phyloP scores from a whole-genome alignment of 352 stramenopile species.

The Phytopythium aichiense region DNA sequence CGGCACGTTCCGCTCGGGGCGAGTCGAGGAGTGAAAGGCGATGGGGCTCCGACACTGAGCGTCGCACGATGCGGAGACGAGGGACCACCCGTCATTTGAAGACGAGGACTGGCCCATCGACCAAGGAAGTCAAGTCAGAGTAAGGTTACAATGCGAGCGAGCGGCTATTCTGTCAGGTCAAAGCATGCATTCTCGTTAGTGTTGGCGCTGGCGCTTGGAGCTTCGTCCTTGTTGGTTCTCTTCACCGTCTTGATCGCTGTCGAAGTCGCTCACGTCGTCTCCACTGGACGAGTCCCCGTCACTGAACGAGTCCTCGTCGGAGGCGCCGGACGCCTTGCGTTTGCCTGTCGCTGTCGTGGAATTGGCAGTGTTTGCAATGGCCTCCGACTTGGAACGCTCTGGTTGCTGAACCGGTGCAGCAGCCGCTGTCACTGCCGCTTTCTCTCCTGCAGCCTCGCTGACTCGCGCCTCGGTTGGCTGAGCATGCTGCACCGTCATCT shows the following conservation, averaged over 20 bases:
- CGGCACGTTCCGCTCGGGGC: conserved; percentile 34
- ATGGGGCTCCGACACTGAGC: background rate
- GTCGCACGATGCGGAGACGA: background rate
- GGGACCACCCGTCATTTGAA: background rate
- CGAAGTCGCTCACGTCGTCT: conserved; percentile 14
- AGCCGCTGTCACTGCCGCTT: background rate
- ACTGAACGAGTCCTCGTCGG: conserved; percentile 36
- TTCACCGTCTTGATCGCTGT: conserved; percentile 11
- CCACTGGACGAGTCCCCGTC: conserved; percentile 41
- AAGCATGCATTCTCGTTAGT: conserved; percentile 1
- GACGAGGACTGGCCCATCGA: background rate
- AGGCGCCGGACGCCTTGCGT: conserved; percentile 11
- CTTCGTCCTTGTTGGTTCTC: background rate
- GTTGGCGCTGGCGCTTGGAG: conserved; percentile 8
- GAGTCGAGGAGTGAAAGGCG: background rate
- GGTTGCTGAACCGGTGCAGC: background rate
- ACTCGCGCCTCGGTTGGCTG: conserved; percentile 10
- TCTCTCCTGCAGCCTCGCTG: background rate
- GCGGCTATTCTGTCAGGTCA: background rate
- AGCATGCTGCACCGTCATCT: conserved; percentile 58
- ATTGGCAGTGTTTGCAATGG: background rate
- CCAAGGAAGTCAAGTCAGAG: background rate
- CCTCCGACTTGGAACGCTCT: background rate
- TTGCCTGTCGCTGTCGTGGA: background rate
- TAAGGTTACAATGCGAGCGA: background rate